Evolutionary conservation across 441 rosid genomes (phyloP).

Genomic region (Metrosideros polymorpha): DNA sequence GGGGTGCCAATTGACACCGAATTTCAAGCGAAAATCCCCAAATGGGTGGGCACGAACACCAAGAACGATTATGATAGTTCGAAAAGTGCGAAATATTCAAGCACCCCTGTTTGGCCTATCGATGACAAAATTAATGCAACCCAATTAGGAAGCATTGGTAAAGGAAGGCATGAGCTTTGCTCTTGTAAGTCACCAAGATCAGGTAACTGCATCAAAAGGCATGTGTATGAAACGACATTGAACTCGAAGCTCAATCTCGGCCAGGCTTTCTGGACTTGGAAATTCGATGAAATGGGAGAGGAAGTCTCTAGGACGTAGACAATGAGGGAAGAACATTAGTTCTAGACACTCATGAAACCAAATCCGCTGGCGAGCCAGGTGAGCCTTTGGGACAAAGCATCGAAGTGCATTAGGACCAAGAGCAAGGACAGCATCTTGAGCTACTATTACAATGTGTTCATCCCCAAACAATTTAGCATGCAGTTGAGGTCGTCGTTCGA

Average conservation of each 20-base stretch:
- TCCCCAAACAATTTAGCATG: slow-evolving; percentile 22
- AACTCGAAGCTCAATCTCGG: slow-evolving; percentile 15
- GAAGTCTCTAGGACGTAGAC: slow-evolving; percentile 19
- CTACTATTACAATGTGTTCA: no score
- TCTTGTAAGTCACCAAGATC: slow-evolving; percentile 19
- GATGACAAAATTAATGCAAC: slow-evolving; percentile 7
- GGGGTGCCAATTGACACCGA: no score
- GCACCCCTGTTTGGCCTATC: slow-evolving; percentile 32
- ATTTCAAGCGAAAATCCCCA: no score
- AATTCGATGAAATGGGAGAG: slow-evolving; percentile 36
- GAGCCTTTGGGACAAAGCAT: slow-evolving; percentile 18
- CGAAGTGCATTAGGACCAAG: slow-evolving; percentile 12
- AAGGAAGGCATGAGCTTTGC: slow-evolving; percentile 26
- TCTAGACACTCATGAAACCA: slow-evolving; percentile 15
- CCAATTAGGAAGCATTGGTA: slow-evolving; percentile 13
- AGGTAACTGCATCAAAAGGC: slow-evolving; percentile 16
- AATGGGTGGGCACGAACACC: no score
- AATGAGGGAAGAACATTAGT: slow-evolving; percentile 16
- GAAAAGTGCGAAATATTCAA: no score
- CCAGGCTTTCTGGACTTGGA: slow-evolving; percentile 23
- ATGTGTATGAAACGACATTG: slow-evolving; percentile 14
- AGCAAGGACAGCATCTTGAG: slow-evolving; percentile 14
- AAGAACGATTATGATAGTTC: no score
- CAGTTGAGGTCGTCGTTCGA: slow-evolving; percentile 5
- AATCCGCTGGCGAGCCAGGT: slow-evolving; percentile 4